Conservation (phyloP, 495 filamentous ascomycete genomes). For the Staphylotrichum longicolle region DNA sequence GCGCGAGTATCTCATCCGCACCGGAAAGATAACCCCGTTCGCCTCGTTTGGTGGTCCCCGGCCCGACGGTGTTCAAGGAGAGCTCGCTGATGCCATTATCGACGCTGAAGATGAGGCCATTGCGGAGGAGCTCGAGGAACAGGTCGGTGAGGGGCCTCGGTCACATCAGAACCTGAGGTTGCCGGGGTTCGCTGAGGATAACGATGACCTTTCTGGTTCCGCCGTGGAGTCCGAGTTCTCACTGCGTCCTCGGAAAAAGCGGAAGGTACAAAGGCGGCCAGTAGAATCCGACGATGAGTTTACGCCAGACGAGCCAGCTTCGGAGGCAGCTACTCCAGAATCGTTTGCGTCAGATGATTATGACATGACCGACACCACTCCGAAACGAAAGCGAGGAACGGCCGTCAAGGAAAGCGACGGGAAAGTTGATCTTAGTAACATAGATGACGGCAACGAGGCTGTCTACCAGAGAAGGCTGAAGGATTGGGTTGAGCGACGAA, state of each 20-base stretch:
- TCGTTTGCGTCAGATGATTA: conserved; percentile 38
- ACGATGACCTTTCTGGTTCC: conserved; percentile 25
- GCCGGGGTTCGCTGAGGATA: conserved; percentile 68
- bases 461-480: conserved; percentile 75
- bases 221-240: conserved; percentile 50
- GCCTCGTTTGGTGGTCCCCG: conserved; percentile 61
- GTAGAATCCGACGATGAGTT: conserved; percentile 48
- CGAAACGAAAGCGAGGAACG: conserved; percentile 44
- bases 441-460: conserved; percentile 90
- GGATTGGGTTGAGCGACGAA: conserved; percentile 69
- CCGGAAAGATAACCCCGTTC: conserved; percentile 96
- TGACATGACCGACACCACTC: conserved; percentile 36
- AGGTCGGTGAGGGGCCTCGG: conserved; percentile 53
- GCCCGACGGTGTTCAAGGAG: conserved; percentile 55
- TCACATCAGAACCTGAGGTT: conserved; percentile 80
- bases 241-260: conserved; percentile 50
- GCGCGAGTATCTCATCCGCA: conserved; percentile 87
- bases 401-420: conserved; percentile 39
- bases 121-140: conserved; percentile 54
- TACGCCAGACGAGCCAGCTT: conserved; percentile 31
- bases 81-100: conserved; percentile 67
- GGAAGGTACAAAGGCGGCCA: conserved; percentile 29
- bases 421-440: conserved; percentile 65
- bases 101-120: conserved; percentile 67
- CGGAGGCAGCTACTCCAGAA: conserved; percentile 31